Evolutionary conservation across 2,329 filamentous ascomycete species (phyloP).

Genomic region (Fusarium tjaetaba): DNA sequence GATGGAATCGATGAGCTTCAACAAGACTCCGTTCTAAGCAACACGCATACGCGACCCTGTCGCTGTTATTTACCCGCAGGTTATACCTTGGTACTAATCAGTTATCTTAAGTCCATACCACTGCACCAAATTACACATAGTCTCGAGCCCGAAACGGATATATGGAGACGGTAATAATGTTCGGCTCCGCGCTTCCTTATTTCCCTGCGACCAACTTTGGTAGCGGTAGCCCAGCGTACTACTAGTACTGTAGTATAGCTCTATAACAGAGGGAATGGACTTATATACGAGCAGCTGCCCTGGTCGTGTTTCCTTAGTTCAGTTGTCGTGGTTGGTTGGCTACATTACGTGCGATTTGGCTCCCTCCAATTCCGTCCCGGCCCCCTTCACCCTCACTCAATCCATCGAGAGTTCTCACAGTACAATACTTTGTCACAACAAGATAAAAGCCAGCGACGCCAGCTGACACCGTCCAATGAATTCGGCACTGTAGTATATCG

Average conservation of each 20-base stretch:
- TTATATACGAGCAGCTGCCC: conserved; percentile 12
- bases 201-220: neutral
- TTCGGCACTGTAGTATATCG: neutral
- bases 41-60: conserved; percentile 27
- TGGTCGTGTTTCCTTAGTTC: neutral
- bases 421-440: neutral
- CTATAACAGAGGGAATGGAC: conserved; percentile 1
- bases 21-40: conserved; percentile 11
- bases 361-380: neutral
- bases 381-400: neutral
- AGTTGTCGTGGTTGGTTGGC: conserved; percentile 4
- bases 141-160: conserved; percentile 25
- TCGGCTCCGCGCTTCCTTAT: conserved; percentile 6
- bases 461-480: neutral
- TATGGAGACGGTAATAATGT: conserved; percentile 27
- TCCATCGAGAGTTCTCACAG: neutral
- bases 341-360: neutral
- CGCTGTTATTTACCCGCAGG: conserved; percentile 19
- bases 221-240: neutral
- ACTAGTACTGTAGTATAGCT: neutral
- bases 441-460: conserved; percentile 6
- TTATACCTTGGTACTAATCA: conserved; percentile 18
- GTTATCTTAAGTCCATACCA: conserved; percentile 15
- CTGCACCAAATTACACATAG: conserved; percentile 22
- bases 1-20: conserved; percentile 22